These are phyloP conservation scores for Phoma sp. DNA, from an alignment of 2,329 filamentous ascomycete species.

Conservation along the genomic window DNA sequence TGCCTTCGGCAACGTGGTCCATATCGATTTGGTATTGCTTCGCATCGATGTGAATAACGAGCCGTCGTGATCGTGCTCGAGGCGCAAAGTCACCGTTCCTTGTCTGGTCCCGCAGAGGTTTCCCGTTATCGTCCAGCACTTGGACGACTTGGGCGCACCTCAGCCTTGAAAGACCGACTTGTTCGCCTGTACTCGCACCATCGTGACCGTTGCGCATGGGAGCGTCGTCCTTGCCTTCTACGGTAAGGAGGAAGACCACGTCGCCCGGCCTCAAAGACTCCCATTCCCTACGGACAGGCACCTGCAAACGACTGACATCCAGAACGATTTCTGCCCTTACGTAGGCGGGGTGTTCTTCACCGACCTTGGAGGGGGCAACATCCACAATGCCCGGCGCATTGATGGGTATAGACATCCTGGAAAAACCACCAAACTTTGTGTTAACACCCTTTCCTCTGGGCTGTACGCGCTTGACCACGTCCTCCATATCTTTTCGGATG, in stretches of 20 bases:
- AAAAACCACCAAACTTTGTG: constrained; percentile 78
- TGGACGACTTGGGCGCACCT: constrained; percentile 86
- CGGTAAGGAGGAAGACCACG: constrained; percentile 82
- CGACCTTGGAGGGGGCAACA: constrained; percentile 81
- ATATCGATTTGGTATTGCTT: constrained; percentile 79
- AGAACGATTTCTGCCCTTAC: constrained; percentile 86
- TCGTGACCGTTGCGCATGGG: constrained; percentile 61
- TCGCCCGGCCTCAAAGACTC: constrained; percentile 86
- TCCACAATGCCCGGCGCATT: constrained; percentile 86
- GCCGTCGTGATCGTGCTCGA: constrained; percentile 67
- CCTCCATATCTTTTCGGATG: constrained; percentile 88
- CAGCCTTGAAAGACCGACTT: constrained; percentile 71
- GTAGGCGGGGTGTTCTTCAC: constrained; percentile 79
- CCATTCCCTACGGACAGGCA: constrained; percentile 83
- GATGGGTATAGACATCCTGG: constrained; percentile 90
- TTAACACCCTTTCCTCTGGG: constrained; percentile 73
- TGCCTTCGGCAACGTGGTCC: constrained; percentile 68
- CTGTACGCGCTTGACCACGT: constrained; percentile 77
- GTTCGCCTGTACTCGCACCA: constrained; percentile 60
- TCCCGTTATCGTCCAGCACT: constrained; percentile 84
- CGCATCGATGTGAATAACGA: constrained; percentile 83
- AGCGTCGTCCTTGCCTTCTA: constrained; percentile 67
- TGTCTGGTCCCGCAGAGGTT: constrained; percentile 69
- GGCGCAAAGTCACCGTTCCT: constrained; percentile 67
- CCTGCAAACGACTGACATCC: constrained; percentile 79